phyloP scores from a whole-genome alignment of 352 stramenopile species.

The Globisporangium acanthophoron region DNA sequence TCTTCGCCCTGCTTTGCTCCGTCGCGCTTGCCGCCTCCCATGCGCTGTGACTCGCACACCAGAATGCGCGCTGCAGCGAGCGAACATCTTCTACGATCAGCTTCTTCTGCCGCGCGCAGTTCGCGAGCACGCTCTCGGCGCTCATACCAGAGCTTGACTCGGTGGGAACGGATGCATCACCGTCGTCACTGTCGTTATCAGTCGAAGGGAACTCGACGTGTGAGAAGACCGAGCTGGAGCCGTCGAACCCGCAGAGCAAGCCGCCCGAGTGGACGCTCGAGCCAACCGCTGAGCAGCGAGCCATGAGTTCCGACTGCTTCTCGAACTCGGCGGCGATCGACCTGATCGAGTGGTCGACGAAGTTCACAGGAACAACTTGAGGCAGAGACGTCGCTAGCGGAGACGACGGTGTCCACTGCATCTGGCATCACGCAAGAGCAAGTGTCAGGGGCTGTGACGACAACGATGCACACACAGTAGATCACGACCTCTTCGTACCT shows the following conservation, averaged over 20 bases:
- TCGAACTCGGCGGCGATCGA: conserved; percentile 4
- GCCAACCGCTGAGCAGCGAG: not conserved
- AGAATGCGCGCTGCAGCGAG: conserved; percentile 28
- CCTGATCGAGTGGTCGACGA: conserved; percentile 1
- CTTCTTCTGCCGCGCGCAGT: conserved; percentile 26
- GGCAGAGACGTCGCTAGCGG: not conserved
- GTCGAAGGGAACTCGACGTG: not conserved
- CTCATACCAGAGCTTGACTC: not conserved
- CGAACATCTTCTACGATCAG: conserved; percentile 26
- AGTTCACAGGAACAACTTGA: conserved; percentile 4
- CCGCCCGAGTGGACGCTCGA: not conserved
- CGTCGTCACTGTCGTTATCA: not conserved
- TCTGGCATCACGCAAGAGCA: not conserved
- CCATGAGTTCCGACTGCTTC: not conserved
- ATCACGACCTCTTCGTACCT: conserved; percentile 17
- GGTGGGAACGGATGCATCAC: not conserved
- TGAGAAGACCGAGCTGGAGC: not conserved
- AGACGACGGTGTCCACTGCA: conserved; percentile 1
- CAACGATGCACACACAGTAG: not conserved
- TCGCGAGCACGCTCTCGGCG: conserved; percentile 23
- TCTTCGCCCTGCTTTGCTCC: not conserved
- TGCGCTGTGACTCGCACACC: conserved; percentile 17
- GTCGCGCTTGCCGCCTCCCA: conserved; percentile 13
- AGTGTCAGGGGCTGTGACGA: not conserved
- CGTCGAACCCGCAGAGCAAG: not conserved